Percentiles rank a stretch among this genome's conserved stretches.
Conservation (phyloP, 805 yeast species). For the Brettanomyces anomalus region DNA sequence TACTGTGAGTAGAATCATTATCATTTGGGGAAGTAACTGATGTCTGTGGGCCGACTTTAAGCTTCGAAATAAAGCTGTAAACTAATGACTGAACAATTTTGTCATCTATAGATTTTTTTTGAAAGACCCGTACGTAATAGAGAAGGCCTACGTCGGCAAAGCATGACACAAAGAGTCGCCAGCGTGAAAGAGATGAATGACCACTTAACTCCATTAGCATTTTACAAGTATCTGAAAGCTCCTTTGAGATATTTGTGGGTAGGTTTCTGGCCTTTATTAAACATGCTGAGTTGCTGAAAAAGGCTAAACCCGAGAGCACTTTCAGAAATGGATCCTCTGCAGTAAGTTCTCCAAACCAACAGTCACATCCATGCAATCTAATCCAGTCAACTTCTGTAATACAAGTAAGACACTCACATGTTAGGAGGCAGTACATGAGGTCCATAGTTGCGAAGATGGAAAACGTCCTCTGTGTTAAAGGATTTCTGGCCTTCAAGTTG, state of each 20-base stretch:
- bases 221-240: not conserved
- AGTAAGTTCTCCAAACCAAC: slow-evolving; percentile 22
- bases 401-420: slow-evolving; percentile 14
- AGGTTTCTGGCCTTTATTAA: not conserved
- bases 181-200: not conserved
- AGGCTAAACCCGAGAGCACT: slow-evolving; percentile 19
- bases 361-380: slow-evolving; percentile 13
- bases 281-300: slow-evolving; percentile 9
- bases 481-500: slow-evolving; percentile 2
- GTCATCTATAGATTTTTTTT: slow-evolving; percentile 5
- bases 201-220: not conserved
- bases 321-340: slow-evolving; percentile 21
- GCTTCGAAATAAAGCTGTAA: slow-evolving; percentile 6
- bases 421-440: slow-evolving; percentile 15
- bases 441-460: slow-evolving; percentile 22
- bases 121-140: slow-evolving; percentile 14
- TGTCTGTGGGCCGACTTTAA: slow-evolving; percentile 1
- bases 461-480: slow-evolving; percentile 13
- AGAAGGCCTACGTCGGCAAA: slow-evolving; percentile 18
- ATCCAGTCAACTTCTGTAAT: slow-evolving; percentile 14
- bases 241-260: not conserved
- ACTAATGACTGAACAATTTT: slow-evolving; percentile 11
- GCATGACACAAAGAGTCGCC: slow-evolving; percentile 11
- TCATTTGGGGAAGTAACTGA: not conserved
- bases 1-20: not conserved